Conservation (phyloP, 176 grass and related monocot species). For the Cenchrus purpureus region DNA sequence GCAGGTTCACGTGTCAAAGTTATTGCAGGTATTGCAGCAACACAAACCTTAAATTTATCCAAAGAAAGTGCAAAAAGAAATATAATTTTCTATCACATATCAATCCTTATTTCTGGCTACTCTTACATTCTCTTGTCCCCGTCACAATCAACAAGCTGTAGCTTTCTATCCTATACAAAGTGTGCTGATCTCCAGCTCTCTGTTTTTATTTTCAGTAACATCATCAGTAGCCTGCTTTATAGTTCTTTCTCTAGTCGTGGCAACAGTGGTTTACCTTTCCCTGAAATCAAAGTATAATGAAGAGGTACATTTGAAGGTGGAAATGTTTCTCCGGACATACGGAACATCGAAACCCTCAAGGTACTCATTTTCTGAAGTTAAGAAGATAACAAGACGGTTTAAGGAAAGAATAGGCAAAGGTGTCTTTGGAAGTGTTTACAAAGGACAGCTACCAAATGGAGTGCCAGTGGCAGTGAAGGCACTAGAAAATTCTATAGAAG, state of each 20-base stretch:
- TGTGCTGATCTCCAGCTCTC: background rate
- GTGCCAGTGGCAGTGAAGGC: conserved; percentile 70
- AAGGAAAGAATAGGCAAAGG: conserved; percentile 54
- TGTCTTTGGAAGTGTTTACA: conserved; percentile 68
- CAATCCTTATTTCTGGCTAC: background rate
- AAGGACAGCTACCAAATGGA: conserved; percentile 50
- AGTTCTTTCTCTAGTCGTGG: background rate
- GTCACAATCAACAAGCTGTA: too few species aligned
- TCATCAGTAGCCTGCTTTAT: conserved; percentile 8
- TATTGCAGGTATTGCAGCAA: conserved; percentile 44
- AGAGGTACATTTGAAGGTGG: conserved; percentile 50
- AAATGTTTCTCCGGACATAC: conserved; percentile 70
- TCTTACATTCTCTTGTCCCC: too few species aligned
- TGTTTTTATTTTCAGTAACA: conserved; percentile 22
- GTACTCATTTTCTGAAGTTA: conserved; percentile 61
- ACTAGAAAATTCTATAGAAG: conserved; percentile 49
- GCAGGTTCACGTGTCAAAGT: conserved; percentile 41
- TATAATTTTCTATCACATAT: background rate
- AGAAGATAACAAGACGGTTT: conserved; percentile 56
- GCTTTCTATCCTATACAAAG: background rate
- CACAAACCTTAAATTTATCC: background rate
- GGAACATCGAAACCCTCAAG: conserved; percentile 57
- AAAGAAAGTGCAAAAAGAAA: background rate
- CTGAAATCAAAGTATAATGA: conserved; percentile 38
- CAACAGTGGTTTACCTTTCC: background rate